phyloP scores from a whole-genome alignment of 2,329 filamentous ascomycete genomes.

The Endocalyx cinctus region DNA sequence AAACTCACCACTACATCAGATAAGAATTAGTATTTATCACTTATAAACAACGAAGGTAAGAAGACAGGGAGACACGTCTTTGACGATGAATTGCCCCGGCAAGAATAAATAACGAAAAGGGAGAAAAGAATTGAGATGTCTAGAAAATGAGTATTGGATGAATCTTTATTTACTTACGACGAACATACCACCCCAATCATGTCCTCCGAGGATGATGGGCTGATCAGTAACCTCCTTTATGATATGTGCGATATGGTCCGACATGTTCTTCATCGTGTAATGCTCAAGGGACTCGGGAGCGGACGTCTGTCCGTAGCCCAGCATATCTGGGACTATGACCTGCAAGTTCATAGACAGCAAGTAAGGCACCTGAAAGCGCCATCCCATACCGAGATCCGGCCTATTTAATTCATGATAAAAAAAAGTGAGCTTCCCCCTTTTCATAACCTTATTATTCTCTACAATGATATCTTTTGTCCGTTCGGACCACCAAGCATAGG shows the following conservation, averaged over 20 bases:
- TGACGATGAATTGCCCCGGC: too few relatives aligned
- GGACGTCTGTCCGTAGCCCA: slow-evolving; percentile 78
- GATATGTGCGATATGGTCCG: slow-evolving; percentile 71
- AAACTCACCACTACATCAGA: too few relatives aligned
- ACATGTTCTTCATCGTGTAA: slow-evolving; percentile 69
- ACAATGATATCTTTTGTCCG: slow-evolving; percentile 1
- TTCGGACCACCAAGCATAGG: background rate
- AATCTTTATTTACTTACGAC: too few relatives aligned
- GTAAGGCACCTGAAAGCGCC: slow-evolving; percentile 83
- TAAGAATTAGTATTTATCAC: too few relatives aligned
- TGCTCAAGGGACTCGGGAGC: slow-evolving; percentile 56
- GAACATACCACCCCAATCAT: slow-evolving; percentile 85
- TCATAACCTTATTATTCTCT: too few relatives aligned
- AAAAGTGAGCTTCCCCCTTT: too few relatives aligned
- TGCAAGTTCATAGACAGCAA: slow-evolving; percentile 68
- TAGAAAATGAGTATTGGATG: too few relatives aligned
- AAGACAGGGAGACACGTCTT: too few relatives aligned
- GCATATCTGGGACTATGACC: slow-evolving; percentile 79
- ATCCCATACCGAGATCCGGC: slow-evolving; percentile 78
- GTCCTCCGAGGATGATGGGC: slow-evolving; percentile 76
- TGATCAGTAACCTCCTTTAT: slow-evolving; percentile 49
- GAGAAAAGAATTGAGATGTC: too few relatives aligned
- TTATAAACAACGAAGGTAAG: too few relatives aligned
- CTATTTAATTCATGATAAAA: too few relatives aligned
- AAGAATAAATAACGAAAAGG: too few relatives aligned